These are phyloP conservation scores for Gossypium australe DNA, from an alignment of 345 rosid species.

Conservation along the genomic window DNA sequence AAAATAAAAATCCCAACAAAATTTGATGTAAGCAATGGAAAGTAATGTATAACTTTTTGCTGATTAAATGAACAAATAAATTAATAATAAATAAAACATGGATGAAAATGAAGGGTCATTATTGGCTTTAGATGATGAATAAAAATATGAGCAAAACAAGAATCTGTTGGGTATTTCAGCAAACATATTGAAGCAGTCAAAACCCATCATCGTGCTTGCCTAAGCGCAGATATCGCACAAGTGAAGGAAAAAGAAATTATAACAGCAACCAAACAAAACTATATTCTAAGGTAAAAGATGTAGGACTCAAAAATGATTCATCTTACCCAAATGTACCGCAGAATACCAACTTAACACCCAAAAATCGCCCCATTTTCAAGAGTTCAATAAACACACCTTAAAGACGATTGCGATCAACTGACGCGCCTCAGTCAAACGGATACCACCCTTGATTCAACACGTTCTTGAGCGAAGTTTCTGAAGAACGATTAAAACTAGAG, in stretches of 20 bases:
- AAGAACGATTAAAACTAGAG: no score
- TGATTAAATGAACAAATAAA: no score
- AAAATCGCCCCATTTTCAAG: no score
- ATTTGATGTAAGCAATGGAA: background rate
- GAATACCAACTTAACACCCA: no score
- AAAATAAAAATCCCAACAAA: background rate
- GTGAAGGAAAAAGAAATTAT: background rate
- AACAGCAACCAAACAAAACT: background rate
- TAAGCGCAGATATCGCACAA: background rate
- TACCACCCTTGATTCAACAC: no score
- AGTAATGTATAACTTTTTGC: background rate
- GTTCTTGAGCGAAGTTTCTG: no score
- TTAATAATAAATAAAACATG: background rate
- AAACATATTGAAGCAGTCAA: background rate
- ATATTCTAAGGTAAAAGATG: background rate
- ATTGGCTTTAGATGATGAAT: no score
- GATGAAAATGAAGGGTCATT: no score
- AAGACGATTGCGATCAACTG: no score
- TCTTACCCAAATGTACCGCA: background rate
- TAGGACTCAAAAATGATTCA: background rate
- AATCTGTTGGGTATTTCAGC: background rate
- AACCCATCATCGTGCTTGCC: background rate
- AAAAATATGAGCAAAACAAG: background rate
- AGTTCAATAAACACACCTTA: no score
- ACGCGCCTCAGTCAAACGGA: no score